Base-by-base conservation (phyloP, 495 filamentous ascomycete genomes). In the Aeminium ludgeri region DNA sequence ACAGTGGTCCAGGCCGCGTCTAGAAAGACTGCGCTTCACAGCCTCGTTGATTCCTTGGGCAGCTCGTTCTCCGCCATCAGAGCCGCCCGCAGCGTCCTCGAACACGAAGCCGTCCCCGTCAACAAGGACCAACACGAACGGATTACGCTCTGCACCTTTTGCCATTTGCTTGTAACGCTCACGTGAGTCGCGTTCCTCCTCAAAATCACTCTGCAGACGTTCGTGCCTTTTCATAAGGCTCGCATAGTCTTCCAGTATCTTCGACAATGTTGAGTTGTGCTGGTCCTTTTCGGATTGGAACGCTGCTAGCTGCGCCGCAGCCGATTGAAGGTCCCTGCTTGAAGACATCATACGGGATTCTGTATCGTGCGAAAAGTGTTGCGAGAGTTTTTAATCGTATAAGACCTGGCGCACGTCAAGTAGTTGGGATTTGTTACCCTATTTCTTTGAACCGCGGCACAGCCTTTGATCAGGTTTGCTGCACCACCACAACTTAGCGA, bases 31-130 rank as follows among this genome's bases (percentile, higher is more conserved):
- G 5, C 63, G 58, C 42, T 59, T 65, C 35, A 78, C 56, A 6
- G 67, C 62, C 13, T 67, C 59, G 45, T 61, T 64, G 11, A 78
- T 49, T 19, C 66, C 53, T 8, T 66, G 65, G 11, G 74, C 76
- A 5, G 74, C 73, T 20, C 55, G 60, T 12, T 63, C 55, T 23
- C 74, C 76, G 16, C 76, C 74, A n/a, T 70, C 68, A 20, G 56
- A 59, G 3, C 69, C 67, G 11, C 62, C 51, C 12, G 73, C 61
- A 28, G 66, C 58, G 30, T 78, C 72, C 18, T 67, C 63, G 58
- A 79, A 79, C 19, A 72, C 54, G 50, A 75, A 78, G 3, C 68
- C 70, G 54, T 78, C 71, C 23, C 73, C 72, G 44, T 80, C 74
- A 17, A 78, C 56, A 5, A 78, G 57, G 7, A 76, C 68, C 13